These are phyloP conservation scores for Fusarium sp. DNA, from an alignment of 2,329 filamentous ascomycete species.

Conservation along the genomic window DNA sequence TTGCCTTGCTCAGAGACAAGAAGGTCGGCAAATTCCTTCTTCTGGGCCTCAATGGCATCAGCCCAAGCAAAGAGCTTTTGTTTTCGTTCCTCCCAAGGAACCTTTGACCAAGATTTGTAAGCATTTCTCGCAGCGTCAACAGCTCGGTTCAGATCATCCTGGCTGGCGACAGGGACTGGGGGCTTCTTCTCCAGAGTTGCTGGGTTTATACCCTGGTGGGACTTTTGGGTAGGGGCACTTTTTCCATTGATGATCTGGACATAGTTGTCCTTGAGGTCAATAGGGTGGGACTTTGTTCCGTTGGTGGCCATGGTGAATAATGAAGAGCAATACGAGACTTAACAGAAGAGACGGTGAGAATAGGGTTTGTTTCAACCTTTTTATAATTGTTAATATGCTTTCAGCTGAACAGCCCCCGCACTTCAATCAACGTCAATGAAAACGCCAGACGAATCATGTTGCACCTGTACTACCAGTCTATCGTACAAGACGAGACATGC, in stretches of 20 bases:
- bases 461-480: not conserved
- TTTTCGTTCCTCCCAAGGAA: constrained; percentile 36
- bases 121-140: constrained; percentile 37
- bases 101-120: constrained; percentile 42
- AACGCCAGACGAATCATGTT: constrained; percentile 12
- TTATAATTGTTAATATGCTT: not conserved
- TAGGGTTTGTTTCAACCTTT: not conserved
- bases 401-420: constrained; percentile 16
- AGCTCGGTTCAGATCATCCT: constrained; percentile 39
- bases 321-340: not conserved
- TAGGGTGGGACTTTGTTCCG: constrained; percentile 1
- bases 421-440: not conserved
- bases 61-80: constrained; percentile 37
- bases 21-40: constrained; percentile 36
- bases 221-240: constrained; percentile 19
- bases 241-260: constrained; percentile 41
- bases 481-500: not conserved
- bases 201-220: constrained; percentile 42
- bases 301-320: constrained; percentile 17
- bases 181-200: constrained; percentile 45
- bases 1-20: constrained; percentile 45
- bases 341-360: not conserved
- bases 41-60: constrained; percentile 36
- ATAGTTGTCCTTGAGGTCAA: constrained; percentile 27
- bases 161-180: constrained; percentile 39